phyloP scores from a whole-genome alignment of 108 stramenopile species.

The Bacterosira constricta region DNA sequence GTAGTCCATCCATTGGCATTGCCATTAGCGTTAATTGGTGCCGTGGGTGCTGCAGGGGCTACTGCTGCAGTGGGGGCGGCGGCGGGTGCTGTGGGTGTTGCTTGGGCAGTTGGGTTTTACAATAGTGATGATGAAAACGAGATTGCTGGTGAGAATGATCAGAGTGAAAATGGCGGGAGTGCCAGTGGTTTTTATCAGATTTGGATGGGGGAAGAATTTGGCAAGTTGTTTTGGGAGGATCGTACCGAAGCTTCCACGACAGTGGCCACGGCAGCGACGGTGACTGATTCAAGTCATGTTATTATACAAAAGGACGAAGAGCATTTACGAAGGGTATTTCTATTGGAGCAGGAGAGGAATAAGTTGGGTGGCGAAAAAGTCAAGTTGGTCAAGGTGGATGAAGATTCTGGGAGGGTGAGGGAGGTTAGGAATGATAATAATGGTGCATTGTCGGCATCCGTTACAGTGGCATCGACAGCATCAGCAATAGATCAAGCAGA shows the following conservation, averaged over 20 bases:
- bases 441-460: background rate
- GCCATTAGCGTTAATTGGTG: constrained; percentile 23
- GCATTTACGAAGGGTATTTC: constrained; percentile 5
- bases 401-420: background rate
- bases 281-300: background rate
- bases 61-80: constrained; percentile 23
- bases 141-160: constrained; percentile 37
- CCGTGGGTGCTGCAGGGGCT: constrained; percentile 9
- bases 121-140: constrained; percentile 29
- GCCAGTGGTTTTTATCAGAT: background rate
- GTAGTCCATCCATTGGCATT: constrained; percentile 36
- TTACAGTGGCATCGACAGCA: background rate
- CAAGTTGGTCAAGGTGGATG: background rate
- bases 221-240: constrained; percentile 42
- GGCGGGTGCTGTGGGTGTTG: constrained; percentile 19
- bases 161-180: constrained; percentile 28
- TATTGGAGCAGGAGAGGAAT: constrained; percentile 3
- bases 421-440: background rate
- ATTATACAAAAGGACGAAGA: constrained; percentile 28
- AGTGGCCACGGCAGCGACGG: constrained; percentile 6
- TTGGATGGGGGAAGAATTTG: constrained; percentile 39
- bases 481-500: background rate
- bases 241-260: background rate
- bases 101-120: constrained; percentile 47
- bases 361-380: background rate